Conservation (phyloP, 257 asterid species). For the Forsythia suspensa region DNA sequence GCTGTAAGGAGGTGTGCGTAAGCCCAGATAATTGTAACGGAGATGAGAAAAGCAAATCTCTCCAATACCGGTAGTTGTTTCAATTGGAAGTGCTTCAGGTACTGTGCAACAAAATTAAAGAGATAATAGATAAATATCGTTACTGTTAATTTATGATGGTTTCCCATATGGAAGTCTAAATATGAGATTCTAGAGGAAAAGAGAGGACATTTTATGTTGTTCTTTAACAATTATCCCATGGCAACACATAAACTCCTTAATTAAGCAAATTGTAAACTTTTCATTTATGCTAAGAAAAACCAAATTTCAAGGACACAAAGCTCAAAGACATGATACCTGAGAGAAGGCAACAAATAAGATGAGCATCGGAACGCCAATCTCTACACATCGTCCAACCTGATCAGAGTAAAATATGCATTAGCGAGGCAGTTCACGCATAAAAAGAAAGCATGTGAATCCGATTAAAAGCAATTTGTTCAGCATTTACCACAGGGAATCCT, state of each 20-base stretch:
- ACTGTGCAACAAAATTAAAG: constrained; percentile 40
- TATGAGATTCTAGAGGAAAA: no score
- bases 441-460: neutral
- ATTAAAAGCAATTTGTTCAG: neutral
- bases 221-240: neutral
- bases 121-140: neutral
- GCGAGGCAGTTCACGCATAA: constrained; percentile 13
- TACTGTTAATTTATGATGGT: neutral
- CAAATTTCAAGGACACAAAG: neutral
- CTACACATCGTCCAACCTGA: constrained; percentile 92
- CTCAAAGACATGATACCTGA: constrained; percentile 48
- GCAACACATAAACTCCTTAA: neutral
- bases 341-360: constrained; percentile 83
- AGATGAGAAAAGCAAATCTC: constrained; percentile 73
- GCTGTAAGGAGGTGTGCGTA: constrained; percentile 95
- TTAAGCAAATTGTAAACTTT: neutral
- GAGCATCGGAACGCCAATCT: constrained; percentile 92
- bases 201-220: no score
- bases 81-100: constrained; percentile 78
- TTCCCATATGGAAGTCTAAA: no score
- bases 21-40: constrained; percentile 87
- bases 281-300: neutral
- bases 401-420: constrained; percentile 7
- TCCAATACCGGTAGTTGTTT: constrained; percentile 73
- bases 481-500: constrained; percentile 87